Evolutionary conservation across 2,329 filamentous ascomycete species (phyloP).

Genomic region (Botryosphaeria dothidea): DNA sequence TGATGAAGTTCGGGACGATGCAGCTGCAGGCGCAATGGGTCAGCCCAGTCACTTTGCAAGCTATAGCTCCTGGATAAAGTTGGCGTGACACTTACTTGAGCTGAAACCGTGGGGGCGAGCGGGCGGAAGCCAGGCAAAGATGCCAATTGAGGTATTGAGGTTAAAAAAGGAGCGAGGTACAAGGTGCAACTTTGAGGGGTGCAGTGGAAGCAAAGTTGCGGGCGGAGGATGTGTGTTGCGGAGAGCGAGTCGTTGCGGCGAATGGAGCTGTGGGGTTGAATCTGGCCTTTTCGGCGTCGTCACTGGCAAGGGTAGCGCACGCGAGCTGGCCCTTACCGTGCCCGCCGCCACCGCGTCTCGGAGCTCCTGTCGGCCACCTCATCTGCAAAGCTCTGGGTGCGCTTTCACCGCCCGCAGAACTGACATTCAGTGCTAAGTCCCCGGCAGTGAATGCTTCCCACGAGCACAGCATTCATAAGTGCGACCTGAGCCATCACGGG

Average conservation of each 20-base stretch:
- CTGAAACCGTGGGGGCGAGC: slow-evolving; percentile 4
- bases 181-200: neutral
- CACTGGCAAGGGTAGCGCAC: slow-evolving; percentile 11
- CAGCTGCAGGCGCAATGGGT: slow-evolving; percentile 13
- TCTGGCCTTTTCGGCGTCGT: slow-evolving; percentile 19
- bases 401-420: neutral
- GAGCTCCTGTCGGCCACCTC: neutral
- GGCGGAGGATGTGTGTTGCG: neutral
- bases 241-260: slow-evolving; percentile 8
- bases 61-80: slow-evolving; percentile 13
- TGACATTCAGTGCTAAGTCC: neutral
- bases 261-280: slow-evolving; percentile 18
- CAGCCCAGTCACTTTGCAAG: neutral
- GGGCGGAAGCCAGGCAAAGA: neutral
- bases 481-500: neutral
- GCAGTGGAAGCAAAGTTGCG: slow-evolving; percentile 2
- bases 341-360: neutral
- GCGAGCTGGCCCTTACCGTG: neutral
- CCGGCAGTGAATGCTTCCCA: neutral
- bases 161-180: neutral
- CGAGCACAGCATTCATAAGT: no score
- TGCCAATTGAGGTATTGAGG: neutral
- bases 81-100: slow-evolving; percentile 20
- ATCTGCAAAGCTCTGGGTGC: no score
- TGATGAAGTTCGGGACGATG: slow-evolving; percentile 16